Conservation (phyloP, 495 filamentous ascomycete species). For the Talaromyces nanjingensis region DNA sequence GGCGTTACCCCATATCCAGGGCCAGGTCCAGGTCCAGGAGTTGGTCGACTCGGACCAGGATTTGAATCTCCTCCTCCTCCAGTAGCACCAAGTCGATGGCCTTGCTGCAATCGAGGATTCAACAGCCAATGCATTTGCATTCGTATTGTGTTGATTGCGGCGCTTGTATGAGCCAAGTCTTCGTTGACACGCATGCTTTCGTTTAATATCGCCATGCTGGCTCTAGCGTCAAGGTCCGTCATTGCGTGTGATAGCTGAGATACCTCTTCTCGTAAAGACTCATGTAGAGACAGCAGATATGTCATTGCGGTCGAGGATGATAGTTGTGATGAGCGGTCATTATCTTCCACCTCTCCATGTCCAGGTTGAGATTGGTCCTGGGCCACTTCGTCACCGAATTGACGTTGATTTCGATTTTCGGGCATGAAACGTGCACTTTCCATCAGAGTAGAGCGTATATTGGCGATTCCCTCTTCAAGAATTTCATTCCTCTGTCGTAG, state of each 20-base stretch:
- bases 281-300: conserved; percentile 61
- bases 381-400: not conserved
- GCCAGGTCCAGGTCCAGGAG: conserved; percentile 8
- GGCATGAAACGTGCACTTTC: conserved; percentile 26
- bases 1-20: conserved; percentile 16
- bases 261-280: conserved; percentile 61
- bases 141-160: conserved; percentile 54
- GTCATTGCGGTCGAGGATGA: conserved; percentile 38
- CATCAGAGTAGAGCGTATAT: conserved; percentile 35
- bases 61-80: conserved; percentile 15
- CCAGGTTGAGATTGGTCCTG: not conserved
- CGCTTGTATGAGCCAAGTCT: conserved; percentile 59
- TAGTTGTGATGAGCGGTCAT: conserved; percentile 16
- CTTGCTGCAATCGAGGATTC: conserved; percentile 49
- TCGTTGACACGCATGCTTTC: conserved; percentile 61
- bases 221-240: conserved; percentile 56
- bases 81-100: conserved; percentile 17
- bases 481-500: conserved; percentile 53
- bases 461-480: conserved; percentile 46
- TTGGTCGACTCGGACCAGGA: conserved; percentile 11
- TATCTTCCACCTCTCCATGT: not conserved
- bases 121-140: conserved; percentile 68
- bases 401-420: conserved; percentile 3
- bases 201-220: conserved; percentile 63
- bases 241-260: conserved; percentile 49